Conservation (phyloP, 129 eudicot species). For the Cynara cardunculus region DNA sequence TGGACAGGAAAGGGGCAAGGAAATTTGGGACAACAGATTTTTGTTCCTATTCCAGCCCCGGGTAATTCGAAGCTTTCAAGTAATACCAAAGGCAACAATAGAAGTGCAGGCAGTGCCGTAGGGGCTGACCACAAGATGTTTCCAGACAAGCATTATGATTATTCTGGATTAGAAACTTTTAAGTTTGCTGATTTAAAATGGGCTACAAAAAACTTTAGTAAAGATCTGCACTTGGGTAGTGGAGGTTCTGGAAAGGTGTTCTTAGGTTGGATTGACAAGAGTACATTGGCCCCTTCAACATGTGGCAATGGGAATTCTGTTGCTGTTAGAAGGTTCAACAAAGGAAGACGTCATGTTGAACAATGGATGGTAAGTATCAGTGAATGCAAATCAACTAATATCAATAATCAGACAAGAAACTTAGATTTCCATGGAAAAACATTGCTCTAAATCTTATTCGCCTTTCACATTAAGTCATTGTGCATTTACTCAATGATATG, state of each 20-base stretch:
- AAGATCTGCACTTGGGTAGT: constrained; percentile 20
- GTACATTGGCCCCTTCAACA: constrained; percentile 25
- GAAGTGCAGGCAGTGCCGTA: not conserved
- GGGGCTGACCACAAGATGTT: not conserved
- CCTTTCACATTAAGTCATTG: not conserved
- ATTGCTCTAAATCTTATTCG: too few species aligned
- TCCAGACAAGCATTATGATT: not conserved
- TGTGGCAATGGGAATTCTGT: constrained; percentile 25
- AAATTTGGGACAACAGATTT: not conserved
- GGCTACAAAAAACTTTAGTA: constrained; percentile 29
- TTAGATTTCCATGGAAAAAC: not conserved
- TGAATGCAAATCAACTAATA: not conserved
- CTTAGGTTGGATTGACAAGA: constrained; percentile 29
- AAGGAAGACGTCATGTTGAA: not conserved
- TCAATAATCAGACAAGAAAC: not conserved
- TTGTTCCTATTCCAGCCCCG: not conserved
- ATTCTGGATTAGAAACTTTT: constrained; percentile 11
- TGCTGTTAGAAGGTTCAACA: constrained; percentile 26
- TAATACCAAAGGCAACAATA: not conserved
- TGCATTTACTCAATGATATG: not conserved
- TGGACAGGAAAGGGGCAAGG: too few species aligned
- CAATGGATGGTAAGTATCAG: constrained; percentile 24
- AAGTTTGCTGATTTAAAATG: constrained; percentile 22
- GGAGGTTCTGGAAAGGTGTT: constrained; percentile 24
- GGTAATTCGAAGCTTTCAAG: not conserved